Evolutionary conservation across 345 rosid genomes (phyloP).

Genomic region (Pistacia integerrima): DNA sequence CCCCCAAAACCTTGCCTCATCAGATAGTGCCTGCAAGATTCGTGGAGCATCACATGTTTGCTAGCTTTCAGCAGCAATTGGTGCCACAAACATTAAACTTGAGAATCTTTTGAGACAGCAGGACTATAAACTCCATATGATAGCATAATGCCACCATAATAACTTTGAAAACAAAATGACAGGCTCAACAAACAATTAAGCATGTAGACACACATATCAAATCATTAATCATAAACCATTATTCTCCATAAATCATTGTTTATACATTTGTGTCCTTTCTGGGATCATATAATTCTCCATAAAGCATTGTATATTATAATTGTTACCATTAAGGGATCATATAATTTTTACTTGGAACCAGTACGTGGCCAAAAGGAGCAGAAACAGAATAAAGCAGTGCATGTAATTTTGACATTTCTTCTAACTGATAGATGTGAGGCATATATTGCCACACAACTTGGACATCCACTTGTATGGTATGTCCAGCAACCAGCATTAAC

Average conservation of each 20-base stretch:
- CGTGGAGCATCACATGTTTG: conserved; percentile 20
- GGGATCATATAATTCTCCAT: background rate
- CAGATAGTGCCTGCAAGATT: conserved; percentile 60
- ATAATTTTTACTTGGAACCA: background rate
- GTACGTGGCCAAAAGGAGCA: background rate
- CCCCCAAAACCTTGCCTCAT: conserved; percentile 98
- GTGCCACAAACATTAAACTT: background rate
- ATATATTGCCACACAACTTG: background rate
- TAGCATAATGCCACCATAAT: conserved; percentile 3
- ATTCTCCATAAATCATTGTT: background rate
- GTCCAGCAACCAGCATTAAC: conserved; percentile 10
- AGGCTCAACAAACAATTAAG: background rate
- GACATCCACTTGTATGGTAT: background rate
- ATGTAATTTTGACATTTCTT: background rate
- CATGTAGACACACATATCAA: background rate
- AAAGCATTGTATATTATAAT: background rate
- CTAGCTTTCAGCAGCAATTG: conserved; percentile 7
- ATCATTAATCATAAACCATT: background rate
- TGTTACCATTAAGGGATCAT: background rate
- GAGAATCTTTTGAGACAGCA: background rate
- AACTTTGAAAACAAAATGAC: background rate
- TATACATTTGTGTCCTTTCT: background rate
- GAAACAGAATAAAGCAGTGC: background rate
- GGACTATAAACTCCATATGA: background rate
- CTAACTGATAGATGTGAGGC: background rate